phyloP scores from a whole-genome alignment of 495 filamentous ascomycete species.

The Geopyxis carbonaria region DNA sequence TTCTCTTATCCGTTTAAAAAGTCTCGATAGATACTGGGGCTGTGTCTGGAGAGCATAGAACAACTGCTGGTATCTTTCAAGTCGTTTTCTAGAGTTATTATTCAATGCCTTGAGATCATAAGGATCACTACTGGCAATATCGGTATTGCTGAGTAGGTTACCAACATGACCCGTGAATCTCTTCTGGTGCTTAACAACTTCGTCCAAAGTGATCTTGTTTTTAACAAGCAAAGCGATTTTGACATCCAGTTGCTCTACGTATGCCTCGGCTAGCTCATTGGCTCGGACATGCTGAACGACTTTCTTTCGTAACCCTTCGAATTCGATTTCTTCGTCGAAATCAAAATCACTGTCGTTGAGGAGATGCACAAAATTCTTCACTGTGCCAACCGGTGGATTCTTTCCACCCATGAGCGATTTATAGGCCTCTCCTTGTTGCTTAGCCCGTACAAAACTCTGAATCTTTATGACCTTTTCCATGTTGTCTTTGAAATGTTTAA shows the following conservation, averaged over 20 bases:
- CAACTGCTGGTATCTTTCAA: slow-evolving; percentile 92
- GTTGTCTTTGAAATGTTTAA: slow-evolving; percentile 76
- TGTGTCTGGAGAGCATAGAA: slow-evolving; percentile 98
- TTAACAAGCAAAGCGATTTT: slow-evolving; percentile 97
- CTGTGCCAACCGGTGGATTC: slow-evolving; percentile 86
- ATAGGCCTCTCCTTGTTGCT: slow-evolving; percentile 93
- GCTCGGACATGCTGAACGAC: slow-evolving; percentile 94
- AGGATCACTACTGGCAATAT: slow-evolving; percentile 76
- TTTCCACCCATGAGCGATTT: slow-evolving; percentile 70
- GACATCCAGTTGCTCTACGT: slow-evolving; percentile 94
- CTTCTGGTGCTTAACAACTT: slow-evolving; percentile 92
- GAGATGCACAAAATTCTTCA: slow-evolving; percentile 94
- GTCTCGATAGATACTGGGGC: slow-evolving; percentile 74
- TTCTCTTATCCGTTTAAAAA: slow-evolving; percentile 73
- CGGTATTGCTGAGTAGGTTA: slow-evolving; percentile 65
- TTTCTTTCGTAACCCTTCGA: slow-evolving; percentile 76
- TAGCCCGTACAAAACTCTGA: slow-evolving; percentile 84
- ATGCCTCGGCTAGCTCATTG: slow-evolving; percentile 92
- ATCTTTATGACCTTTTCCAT: slow-evolving; percentile 99
- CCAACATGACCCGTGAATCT: slow-evolving; percentile 88
- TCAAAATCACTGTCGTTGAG: slow-evolving; percentile 97
- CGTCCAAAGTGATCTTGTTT: slow-evolving; percentile 97
- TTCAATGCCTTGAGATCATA: slow-evolving; percentile 96
- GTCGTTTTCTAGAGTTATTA: slow-evolving; percentile 82
- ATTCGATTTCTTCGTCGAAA: slow-evolving; percentile 96